These are phyloP conservation scores for Albifimbria verrucaria DNA, from an alignment of 2,329 filamentous ascomycete species.

Conservation along the genomic window DNA sequence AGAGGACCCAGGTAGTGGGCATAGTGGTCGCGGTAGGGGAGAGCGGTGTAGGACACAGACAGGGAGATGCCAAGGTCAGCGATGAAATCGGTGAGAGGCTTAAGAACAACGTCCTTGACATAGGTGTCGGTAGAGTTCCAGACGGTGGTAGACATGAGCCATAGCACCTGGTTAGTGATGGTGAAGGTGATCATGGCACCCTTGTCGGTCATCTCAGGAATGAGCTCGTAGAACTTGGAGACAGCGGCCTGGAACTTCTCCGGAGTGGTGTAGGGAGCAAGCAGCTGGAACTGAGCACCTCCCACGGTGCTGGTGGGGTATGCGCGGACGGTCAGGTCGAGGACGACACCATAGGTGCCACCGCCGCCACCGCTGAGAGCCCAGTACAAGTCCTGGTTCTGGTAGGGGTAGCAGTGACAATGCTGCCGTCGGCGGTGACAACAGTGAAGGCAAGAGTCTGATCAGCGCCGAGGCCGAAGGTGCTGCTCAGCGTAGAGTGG, in stretches of 20 bases:
- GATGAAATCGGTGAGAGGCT: slow-evolving; percentile 34
- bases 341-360: slow-evolving; percentile 56
- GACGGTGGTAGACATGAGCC: slow-evolving; percentile 40
- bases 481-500: slow-evolving; percentile 49
- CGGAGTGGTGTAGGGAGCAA: slow-evolving; percentile 3
- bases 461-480: slow-evolving; percentile 58
- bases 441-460: slow-evolving; percentile 55
- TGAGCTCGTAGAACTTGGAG: slow-evolving; percentile 21
- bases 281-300: slow-evolving; percentile 24
- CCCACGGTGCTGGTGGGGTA: slow-evolving; percentile 37
- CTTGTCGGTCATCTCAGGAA: slow-evolving; percentile 39
- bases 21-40: slow-evolving; percentile 26
- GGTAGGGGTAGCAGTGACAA: slow-evolving; percentile 42
- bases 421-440: slow-evolving; percentile 46
- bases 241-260: slow-evolving; percentile 16
- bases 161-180: slow-evolving; percentile 26
- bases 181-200: slow-evolving; percentile 44
- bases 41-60: slow-evolving; percentile 22
- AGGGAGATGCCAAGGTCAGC: slow-evolving; percentile 18
- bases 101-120: slow-evolving; percentile 33
- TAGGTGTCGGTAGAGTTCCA: slow-evolving; percentile 39
- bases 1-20: slow-evolving; percentile 32
- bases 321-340: slow-evolving; percentile 51
- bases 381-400: slow-evolving; percentile 61
- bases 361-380: slow-evolving; percentile 58